Conservation (phyloP, 164 flowering plant genomes). For the Magnolia kwangsiensis region DNA sequence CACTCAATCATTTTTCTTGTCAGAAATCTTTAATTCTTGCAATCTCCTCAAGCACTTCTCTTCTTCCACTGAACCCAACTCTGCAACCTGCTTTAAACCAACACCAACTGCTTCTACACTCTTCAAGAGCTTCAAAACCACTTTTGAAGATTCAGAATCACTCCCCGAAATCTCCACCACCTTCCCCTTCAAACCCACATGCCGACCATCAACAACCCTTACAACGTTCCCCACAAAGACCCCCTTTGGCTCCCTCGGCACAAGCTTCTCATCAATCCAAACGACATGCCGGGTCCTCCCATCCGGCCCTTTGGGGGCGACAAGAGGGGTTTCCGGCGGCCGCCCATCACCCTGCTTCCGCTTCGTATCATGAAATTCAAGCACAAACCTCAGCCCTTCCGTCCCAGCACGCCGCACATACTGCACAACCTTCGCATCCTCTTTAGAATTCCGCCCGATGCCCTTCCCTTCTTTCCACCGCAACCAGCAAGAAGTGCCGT, state of each 20-base stretch:
- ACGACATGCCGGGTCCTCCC: conserved; percentile 15
- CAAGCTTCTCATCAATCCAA: conserved; percentile 20
- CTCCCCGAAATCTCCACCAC: conserved; percentile 28
- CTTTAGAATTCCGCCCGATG: conserved; percentile 59
- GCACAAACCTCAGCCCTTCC: conserved; percentile 50
- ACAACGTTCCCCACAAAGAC: conserved; percentile 23
- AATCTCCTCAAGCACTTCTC: conserved; percentile 49
- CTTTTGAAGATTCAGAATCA: conserved; percentile 15
- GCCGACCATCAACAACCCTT: conserved; percentile 33
- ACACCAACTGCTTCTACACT: conserved; percentile 42
- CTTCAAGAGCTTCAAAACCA: conserved; percentile 41
- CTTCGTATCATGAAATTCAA: conserved; percentile 17
- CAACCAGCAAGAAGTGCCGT: conserved; percentile 57
- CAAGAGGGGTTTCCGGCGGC: conserved; percentile 8
- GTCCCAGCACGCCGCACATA: conserved; percentile 28
- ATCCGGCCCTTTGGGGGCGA: conserved; percentile 20
- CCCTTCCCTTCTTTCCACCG: conserved; percentile 82
- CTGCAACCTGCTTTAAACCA: conserved; percentile 38
- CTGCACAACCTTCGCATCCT: conserved; percentile 53
- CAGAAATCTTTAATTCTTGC: conserved; percentile 30
- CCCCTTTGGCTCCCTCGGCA: conserved; percentile 13
- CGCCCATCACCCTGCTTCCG: conserved; percentile 3
- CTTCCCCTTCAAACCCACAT: conserved; percentile 46
- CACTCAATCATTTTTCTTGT: conserved; percentile 12
- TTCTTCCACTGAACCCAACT: conserved; percentile 65